phyloP scores from a whole-genome alignment of 1,284 basidiomycete genomes.

The Trametes pubescens region DNA sequence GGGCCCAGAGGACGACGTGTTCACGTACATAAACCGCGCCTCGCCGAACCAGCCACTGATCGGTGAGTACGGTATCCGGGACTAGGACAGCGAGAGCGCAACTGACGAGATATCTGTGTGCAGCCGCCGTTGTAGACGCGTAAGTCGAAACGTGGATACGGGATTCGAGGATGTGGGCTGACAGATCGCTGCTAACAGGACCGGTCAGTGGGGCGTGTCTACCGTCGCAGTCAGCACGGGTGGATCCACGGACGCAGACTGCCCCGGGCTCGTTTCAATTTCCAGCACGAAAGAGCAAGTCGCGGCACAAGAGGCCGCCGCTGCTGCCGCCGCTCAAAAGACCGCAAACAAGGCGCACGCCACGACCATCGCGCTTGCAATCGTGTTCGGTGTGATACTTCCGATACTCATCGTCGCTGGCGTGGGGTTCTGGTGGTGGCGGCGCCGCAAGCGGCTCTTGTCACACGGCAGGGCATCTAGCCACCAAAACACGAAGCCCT shows the following conservation, averaged over 20 bases:
- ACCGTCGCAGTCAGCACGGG: conserved; percentile 31
- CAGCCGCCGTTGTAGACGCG: conserved; percentile 38
- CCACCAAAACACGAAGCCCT: conserved; percentile 32
- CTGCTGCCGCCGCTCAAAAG: conserved; percentile 17
- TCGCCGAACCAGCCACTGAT: conserved; percentile 49
- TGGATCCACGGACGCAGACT: conserved; percentile 32
- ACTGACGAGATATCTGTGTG: background rate
- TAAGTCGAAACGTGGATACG: conserved; percentile 21
- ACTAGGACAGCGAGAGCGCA: too few relatives aligned
- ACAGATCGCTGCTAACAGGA: conserved; percentile 22
- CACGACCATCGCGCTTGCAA: conserved; percentile 36
- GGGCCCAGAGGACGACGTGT: conserved; percentile 48
- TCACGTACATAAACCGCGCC: conserved; percentile 58
- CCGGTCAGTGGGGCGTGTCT: conserved; percentile 39
- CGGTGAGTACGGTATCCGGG: conserved; percentile 44
- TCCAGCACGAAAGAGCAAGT: conserved; percentile 33
- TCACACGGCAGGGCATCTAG: conserved; percentile 17
- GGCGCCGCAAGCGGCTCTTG: conserved; percentile 22
- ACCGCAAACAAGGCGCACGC: conserved; percentile 25
- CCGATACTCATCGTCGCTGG: conserved; percentile 28
- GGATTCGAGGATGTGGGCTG: background rate
- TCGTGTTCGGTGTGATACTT: conserved; percentile 35
- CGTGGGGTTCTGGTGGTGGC: conserved; percentile 33
- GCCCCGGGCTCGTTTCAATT: conserved; percentile 30
- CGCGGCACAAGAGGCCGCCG: conserved; percentile 22